Evolutionary conservation across 495 filamentous ascomycete species (phyloP).

Genomic region (Aspergillus mulundensis): DNA sequence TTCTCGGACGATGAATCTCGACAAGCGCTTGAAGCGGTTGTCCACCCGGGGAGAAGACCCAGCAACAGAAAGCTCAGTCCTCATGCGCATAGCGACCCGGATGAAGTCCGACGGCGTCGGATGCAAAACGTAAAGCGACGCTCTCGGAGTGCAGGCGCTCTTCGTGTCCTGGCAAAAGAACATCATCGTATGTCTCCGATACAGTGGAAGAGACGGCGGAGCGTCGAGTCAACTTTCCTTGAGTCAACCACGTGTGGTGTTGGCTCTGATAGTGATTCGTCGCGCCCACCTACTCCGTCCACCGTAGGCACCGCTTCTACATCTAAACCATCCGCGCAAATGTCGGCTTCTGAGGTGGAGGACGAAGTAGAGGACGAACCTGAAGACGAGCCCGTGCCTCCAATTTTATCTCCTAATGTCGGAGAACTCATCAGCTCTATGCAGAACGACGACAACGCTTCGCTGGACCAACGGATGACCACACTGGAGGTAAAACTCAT

Average conservation of each 20-base stretch:
- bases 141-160: slow-evolving; percentile 31
- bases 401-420: slow-evolving; percentile 34
- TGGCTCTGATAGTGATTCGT: slow-evolving; percentile 27
- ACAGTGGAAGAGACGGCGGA: slow-evolving; percentile 24
- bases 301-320: slow-evolving; percentile 30
- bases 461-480: slow-evolving; percentile 48
- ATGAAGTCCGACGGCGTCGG: slow-evolving; percentile 18
- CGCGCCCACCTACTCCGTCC: slow-evolving; percentile 28
- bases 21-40: slow-evolving; percentile 24
- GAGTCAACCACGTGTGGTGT: slow-evolving; percentile 14
- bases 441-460: slow-evolving; percentile 43
- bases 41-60: slow-evolving; percentile 9
- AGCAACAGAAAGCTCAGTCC: slow-evolving; percentile 16
- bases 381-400: slow-evolving; percentile 18
- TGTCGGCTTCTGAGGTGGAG: slow-evolving; percentile 15
- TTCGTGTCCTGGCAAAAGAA: slow-evolving; percentile 23
- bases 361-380: slow-evolving; percentile 5
- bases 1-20: slow-evolving; percentile 38
- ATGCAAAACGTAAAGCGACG: slow-evolving; percentile 25
- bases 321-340: slow-evolving; percentile 17
- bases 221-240: slow-evolving; percentile 19
- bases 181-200: slow-evolving; percentile 25
- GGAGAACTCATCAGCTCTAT: slow-evolving; percentile 39
- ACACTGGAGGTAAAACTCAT: slow-evolving; percentile 54
- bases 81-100: slow-evolving; percentile 16